Conservation (phyloP, 176 grass and related monocot species). For the bread wheat (Triticum aestivum) region DNA sequence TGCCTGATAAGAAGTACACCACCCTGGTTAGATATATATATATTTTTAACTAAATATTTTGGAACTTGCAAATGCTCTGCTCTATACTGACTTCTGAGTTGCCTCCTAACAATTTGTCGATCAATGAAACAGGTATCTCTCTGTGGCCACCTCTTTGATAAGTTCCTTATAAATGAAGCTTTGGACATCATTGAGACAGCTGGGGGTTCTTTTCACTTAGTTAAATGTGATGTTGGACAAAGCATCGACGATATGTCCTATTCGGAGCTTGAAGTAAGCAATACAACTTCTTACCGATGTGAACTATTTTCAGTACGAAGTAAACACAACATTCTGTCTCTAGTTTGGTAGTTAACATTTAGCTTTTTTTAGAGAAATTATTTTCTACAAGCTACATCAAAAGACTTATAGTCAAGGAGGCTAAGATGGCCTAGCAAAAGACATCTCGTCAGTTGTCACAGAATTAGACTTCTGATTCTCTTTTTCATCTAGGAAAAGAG, state of each 20-base stretch:
- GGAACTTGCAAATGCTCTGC: background rate
- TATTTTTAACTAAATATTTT: background rate
- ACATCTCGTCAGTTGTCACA: background rate
- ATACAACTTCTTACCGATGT: conserved; percentile 4
- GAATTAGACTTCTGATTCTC: background rate
- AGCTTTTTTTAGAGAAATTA: background rate
- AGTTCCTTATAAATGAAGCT: conserved; percentile 94
- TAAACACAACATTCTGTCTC: background rate
- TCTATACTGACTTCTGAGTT: background rate
- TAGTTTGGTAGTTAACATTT: background rate
- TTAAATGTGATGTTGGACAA: conserved; percentile 89
- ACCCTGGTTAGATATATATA: conserved; percentile 62
- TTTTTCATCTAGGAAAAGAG: background rate
- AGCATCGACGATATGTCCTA: conserved; percentile 77
- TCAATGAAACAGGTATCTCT: conserved; percentile 72
- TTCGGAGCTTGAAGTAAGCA: conserved; percentile 92
- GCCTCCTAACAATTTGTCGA: conserved; percentile 5
- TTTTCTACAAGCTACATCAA: background rate
- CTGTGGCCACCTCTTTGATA: conserved; percentile 94
- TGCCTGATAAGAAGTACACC: conserved; percentile 66
- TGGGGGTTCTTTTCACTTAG: conserved; percentile 78
- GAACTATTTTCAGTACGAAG: background rate
- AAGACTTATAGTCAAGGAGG: background rate
- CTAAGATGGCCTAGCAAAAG: background rate
- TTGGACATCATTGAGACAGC: conserved; percentile 88